Evolutionary conservation across 2,329 filamentous ascomycete genomes (phyloP), one percentile per base, ranked within the genome.

Genomic region (Alternaria sp.): DNA sequence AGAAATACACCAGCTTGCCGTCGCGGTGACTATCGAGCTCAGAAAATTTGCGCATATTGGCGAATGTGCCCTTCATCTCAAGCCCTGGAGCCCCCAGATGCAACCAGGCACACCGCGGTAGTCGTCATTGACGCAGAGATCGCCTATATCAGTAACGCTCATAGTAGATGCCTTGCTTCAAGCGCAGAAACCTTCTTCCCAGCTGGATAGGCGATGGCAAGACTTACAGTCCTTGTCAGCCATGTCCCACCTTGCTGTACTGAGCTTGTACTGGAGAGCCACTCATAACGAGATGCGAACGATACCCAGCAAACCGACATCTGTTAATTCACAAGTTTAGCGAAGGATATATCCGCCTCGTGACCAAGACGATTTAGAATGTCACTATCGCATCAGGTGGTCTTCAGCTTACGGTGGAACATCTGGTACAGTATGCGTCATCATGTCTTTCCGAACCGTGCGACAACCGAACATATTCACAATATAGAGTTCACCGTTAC

Each of bases 101-200:
- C 36, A 61, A 19, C 40, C 13, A 36, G 15, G 15, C 30, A 1
- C 12, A 40, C 49, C 28, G 17, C 12, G 8, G 5, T 21, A 13
- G 13, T 3, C 15, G 15, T 3, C 8, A n/a, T n/a, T 5, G 2
- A 0, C 32, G 15, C 15, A n/a, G 0, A 40, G 0, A 8, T 40
- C 32, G 32, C 32, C 2, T 3, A 10, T 0, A 3, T 5, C 32
- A n/a, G 5, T 5, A 40, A 10, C 32, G 32, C 15, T 40, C 2
- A 40, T 15, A 40, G 15, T 3, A 40, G 4, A 6, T 40, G 15
- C 15, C 32, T 17, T 3, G 2, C 15, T 40, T 2, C 32, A 17
- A 0, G 15, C 6, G 32, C 2, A 40, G 15, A 40, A 40, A 8
- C 4, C 4, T 1, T 3, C 4, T n/a, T 3, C 8, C 32, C 15